Percentiles rank a stretch among this genome's conserved stretches.
These are phyloP conservation scores for Brassica napus DNA, from an alignment of 345 rosid species.

Conservation along the genomic window DNA sequence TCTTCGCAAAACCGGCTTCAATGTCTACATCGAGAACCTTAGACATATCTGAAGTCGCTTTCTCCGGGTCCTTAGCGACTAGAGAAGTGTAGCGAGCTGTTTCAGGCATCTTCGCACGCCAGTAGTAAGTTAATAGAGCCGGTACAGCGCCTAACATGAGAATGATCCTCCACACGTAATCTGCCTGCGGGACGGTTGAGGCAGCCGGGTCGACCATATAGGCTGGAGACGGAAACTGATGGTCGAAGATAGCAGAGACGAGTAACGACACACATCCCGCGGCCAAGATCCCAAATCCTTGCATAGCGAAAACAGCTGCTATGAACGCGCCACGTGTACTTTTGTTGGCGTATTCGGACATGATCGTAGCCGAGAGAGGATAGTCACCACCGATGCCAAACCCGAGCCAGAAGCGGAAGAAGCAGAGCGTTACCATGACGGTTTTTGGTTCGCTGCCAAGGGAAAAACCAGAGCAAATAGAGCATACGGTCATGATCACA, in stretches of 20 bases:
- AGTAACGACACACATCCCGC: conserved; percentile 60
- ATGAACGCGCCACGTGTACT: conserved; percentile 70
- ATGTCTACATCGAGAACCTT: conserved; percentile 67
- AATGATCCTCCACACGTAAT: conserved; percentile 66
- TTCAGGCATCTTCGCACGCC: conserved; percentile 81
- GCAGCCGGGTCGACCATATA: conserved; percentile 39
- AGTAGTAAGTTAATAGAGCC: conserved; percentile 63
- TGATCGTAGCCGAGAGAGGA: conserved; percentile 84
- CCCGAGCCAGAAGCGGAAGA: conserved; percentile 86
- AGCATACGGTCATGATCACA: no score
- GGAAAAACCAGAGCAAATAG: no score
- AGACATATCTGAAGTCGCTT: conserved; percentile 70
- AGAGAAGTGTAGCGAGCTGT: conserved; percentile 81
- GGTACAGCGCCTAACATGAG: conserved; percentile 76
- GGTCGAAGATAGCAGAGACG: conserved; percentile 46
- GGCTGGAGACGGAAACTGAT: conserved; percentile 44
- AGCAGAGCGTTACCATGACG: no score
- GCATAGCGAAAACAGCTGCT: conserved; percentile 81
- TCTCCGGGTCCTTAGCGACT: conserved; percentile 59
- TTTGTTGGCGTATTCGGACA: conserved; percentile 83
- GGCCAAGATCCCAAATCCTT: conserved; percentile 69
- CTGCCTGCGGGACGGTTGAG: conserved; percentile 63
- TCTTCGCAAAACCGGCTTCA: conserved; percentile 51
- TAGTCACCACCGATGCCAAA: conserved; percentile 87
- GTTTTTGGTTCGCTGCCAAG: no score